phyloP scores from a whole-genome alignment of 2,329 filamentous ascomycete genomes.

The Sodiomyces alkalinus region DNA sequence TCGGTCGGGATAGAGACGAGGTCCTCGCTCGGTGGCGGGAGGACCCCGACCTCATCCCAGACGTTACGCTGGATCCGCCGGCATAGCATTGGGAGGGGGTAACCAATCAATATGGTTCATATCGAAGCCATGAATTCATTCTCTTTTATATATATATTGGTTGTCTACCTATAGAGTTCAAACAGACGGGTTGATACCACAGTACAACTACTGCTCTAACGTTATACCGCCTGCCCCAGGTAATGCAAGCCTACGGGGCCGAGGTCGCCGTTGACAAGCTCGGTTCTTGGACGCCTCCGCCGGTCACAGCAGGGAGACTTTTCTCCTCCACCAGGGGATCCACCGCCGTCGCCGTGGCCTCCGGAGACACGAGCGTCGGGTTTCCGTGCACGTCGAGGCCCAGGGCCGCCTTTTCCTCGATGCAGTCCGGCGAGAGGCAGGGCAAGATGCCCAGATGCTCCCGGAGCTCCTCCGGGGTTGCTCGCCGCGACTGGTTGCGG shows the following conservation, averaged over 20 bases:
- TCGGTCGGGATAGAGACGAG: constrained; percentile 1
- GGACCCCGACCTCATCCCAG: constrained; percentile 1
- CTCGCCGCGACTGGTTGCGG: constrained; percentile 1
- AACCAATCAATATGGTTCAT: background rate
- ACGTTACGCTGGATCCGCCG: constrained; percentile 1
- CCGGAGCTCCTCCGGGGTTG: constrained; percentile 1
- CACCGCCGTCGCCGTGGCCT: background rate
- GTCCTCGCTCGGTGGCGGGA: constrained; percentile 1
- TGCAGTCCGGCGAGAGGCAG: background rate
- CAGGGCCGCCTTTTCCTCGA: constrained; percentile 1
- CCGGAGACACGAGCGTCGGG: background rate
- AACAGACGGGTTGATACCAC: no score
- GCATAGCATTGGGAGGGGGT: background rate
- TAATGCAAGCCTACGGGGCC: no score
- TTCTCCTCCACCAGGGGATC: background rate
- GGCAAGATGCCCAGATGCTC: constrained; percentile 1
- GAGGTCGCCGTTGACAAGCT: no score
- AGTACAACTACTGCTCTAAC: no score
- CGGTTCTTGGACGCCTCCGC: background rate
- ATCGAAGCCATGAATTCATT: background rate
- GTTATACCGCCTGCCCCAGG: no score
- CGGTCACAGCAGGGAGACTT: background rate
- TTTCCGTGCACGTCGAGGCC: constrained; percentile 1
- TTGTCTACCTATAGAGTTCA: no score
- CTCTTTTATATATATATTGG: background rate